Conservation (phyloP, 306 rosid species). For the Datisca glomerata region DNA sequence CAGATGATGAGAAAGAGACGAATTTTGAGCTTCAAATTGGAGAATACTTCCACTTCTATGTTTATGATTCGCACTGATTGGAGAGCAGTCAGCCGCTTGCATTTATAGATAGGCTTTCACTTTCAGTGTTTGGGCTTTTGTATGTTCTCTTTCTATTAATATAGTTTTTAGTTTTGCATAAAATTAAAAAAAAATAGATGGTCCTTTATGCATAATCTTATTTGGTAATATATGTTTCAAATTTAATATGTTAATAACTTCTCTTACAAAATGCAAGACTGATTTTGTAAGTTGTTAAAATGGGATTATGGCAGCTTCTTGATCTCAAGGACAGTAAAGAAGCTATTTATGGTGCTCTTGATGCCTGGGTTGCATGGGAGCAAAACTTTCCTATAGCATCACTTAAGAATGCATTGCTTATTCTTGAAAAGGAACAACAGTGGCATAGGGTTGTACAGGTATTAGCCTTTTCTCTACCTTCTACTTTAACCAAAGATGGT, state of each 20-base stretch:
- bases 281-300: neutral
- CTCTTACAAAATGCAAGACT: neutral
- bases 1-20: too few species aligned
- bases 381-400: constrained; percentile 58
- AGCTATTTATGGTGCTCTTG: constrained; percentile 73
- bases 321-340: constrained; percentile 69
- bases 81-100: too few species aligned
- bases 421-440: constrained; percentile 74
- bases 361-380: constrained; percentile 97
- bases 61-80: too few species aligned
- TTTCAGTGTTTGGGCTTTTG: too few species aligned
- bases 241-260: neutral
- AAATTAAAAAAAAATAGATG: too few species aligned
- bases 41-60: too few species aligned
- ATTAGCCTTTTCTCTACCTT: too few species aligned
- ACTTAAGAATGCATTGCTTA: constrained; percentile 36
- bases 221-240: neutral
- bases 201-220: neutral
- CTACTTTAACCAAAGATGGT: too few species aligned
- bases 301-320: constrained; percentile 43
- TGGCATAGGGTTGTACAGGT: constrained; percentile 93
- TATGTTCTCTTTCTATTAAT: too few species aligned
- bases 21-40: too few species aligned
- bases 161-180: too few species aligned
- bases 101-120: too few species aligned